A percentile compares a stretch with the other conserved stretches of the same genome.
phyloP scores from a whole-genome alignment of 768 basidiomycete species.

The Neoboletus subvelutipes region DNA sequence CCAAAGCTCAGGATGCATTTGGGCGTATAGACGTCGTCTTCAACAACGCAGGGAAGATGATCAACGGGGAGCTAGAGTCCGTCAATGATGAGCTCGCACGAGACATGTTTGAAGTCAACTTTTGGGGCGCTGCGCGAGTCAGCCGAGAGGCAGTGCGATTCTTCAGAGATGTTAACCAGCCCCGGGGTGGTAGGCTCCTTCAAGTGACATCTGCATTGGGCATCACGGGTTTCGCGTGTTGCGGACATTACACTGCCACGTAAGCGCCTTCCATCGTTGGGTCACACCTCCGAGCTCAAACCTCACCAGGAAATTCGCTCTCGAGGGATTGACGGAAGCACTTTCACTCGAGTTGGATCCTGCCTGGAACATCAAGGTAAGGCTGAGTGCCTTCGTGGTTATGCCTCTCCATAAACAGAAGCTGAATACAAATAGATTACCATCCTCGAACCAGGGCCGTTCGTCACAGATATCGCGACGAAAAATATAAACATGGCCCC shows the following conservation, averaged over 20 bases:
- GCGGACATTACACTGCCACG: slow-evolving; percentile 30
- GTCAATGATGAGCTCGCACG: slow-evolving; percentile 32
- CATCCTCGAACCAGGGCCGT: slow-evolving; percentile 23
- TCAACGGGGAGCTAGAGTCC: slow-evolving; percentile 36
- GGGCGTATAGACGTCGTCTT: slow-evolving; percentile 38
- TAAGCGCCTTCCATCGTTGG: slow-evolving; percentile 2
- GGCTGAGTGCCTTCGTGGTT: not conserved
- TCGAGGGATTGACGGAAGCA: slow-evolving; percentile 31
- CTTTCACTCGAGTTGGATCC: slow-evolving; percentile 8
- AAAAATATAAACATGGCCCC: not conserved
- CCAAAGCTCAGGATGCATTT: slow-evolving; percentile 28
- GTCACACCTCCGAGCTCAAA: not conserved
- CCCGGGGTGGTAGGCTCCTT: slow-evolving; percentile 37
- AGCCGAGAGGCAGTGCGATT: slow-evolving; percentile 32
- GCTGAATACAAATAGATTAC: slow-evolving; percentile 15
- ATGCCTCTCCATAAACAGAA: not conserved
- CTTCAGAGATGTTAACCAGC: slow-evolving; percentile 39
- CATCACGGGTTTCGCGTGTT: slow-evolving; percentile 4
- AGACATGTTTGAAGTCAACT: slow-evolving; percentile 40
- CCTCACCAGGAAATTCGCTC: slow-evolving; percentile 18
- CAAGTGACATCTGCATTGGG: slow-evolving; percentile 34
- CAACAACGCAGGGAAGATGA: slow-evolving; percentile 36
- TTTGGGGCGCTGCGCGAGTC: slow-evolving; percentile 34
- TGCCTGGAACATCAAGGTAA: slow-evolving; percentile 25
- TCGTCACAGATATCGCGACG: slow-evolving; percentile 1